A percentile compares a stretch with the other conserved stretches of the same genome.
Conservation (phyloP, 306 rosid species). For the Senna tora region DNA sequence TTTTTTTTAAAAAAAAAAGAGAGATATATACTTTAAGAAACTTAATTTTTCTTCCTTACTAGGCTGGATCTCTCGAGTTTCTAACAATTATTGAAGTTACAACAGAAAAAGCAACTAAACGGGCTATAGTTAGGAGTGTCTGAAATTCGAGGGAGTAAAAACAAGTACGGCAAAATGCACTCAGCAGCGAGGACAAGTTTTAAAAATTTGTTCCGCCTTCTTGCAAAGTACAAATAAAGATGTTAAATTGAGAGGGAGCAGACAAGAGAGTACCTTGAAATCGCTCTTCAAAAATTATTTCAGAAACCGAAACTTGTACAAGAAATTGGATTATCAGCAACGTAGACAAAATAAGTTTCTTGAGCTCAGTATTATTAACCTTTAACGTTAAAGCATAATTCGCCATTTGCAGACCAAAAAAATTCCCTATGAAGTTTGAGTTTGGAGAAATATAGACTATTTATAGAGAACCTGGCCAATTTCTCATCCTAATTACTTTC, state of each 20-base stretch:
- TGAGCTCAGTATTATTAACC: slow-evolving; percentile 1
- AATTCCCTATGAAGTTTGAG: neutral
- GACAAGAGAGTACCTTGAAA: slow-evolving; percentile 62
- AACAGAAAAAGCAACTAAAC: neutral
- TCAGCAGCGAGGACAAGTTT: neutral
- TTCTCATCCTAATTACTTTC: slow-evolving; percentile 34
- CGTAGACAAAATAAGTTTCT: slow-evolving; percentile 33
- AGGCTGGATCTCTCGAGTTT: too few species aligned
- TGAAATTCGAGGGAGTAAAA: too few species aligned
- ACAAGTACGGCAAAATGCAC: neutral
- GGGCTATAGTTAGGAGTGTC: neutral
- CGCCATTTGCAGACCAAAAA: slow-evolving; percentile 46
- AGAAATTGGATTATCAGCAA: slow-evolving; percentile 34
- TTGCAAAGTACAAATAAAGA: neutral
- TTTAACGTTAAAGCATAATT: slow-evolving; percentile 16
- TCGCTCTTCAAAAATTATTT: slow-evolving; percentile 85
- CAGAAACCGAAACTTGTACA: slow-evolving; percentile 51
- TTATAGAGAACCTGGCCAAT: slow-evolving; percentile 40
- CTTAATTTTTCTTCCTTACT: too few species aligned
- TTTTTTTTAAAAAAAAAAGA: too few species aligned
- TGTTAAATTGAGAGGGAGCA: neutral
- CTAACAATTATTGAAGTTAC: too few species aligned
- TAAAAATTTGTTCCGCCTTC: neutral
- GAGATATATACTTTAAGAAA: too few species aligned
- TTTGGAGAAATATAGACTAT: slow-evolving; percentile 19